These are phyloP conservation scores for Arachis stenosperma DNA, from an alignment of 306 rosid species.

Conservation along the genomic window DNA sequence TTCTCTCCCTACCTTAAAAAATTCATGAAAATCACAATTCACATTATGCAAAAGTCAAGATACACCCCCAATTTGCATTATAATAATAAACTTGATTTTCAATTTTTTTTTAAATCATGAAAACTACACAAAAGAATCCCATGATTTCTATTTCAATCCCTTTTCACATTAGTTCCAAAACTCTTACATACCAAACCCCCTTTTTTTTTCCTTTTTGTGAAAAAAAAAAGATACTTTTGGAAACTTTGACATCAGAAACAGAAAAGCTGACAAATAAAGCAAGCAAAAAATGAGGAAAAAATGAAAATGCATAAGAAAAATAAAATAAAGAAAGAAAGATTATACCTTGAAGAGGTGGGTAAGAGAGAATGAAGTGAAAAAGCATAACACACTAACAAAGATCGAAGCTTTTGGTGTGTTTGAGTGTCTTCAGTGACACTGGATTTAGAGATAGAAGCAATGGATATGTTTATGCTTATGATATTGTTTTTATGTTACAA, in stretches of 20 bases:
- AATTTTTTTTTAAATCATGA: background rate
- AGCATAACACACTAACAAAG: slow-evolving; percentile 8
- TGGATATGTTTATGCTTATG: slow-evolving; percentile 14
- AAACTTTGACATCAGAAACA: background rate
- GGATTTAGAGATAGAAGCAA: slow-evolving; percentile 1
- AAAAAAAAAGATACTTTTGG: background rate
- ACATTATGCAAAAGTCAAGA: background rate
- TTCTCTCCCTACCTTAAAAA: background rate
- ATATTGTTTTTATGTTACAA: background rate
- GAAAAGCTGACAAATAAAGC: background rate
- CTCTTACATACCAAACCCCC: background rate
- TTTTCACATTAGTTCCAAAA: slow-evolving; percentile 21
- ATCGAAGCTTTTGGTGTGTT: slow-evolving; percentile 1
- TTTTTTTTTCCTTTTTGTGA: background rate
- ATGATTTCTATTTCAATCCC: background rate
- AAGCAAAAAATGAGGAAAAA: background rate
- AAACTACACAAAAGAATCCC: background rate
- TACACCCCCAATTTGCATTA: background rate
- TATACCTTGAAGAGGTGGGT: slow-evolving; percentile 25
- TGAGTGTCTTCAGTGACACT: slow-evolving; percentile 20
- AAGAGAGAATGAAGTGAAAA: slow-evolving; percentile 20
- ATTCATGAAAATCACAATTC: background rate
- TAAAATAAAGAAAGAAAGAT: background rate
- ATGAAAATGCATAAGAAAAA: background rate
- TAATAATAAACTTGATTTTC: background rate